phyloP scores from a whole-genome alignment of 306 rosid species.

The Cicer cuneatum region DNA sequence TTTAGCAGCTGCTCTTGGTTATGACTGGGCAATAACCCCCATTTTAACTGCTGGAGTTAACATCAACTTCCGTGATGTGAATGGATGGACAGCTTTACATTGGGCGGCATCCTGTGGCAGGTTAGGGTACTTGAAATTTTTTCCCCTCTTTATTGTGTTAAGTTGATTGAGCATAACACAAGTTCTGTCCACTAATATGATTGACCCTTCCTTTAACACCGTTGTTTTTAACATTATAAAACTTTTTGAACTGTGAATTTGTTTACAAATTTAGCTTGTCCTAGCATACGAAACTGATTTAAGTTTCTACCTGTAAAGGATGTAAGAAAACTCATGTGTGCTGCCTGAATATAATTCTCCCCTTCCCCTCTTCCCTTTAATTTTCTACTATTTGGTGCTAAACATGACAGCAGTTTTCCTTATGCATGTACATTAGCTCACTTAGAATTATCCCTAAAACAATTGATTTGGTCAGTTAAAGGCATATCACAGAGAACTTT shows the following conservation, averaged over 20 bases:
- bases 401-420: slow-evolving; percentile 10
- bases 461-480: slow-evolving; percentile 29
- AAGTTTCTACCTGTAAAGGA: slow-evolving; percentile 28
- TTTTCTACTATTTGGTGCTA: slow-evolving; percentile 28
- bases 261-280: slow-evolving; percentile 21
- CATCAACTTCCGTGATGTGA: slow-evolving; percentile 83
- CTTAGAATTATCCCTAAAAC: slow-evolving; percentile 28
- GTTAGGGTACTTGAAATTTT: slow-evolving; percentile 49
- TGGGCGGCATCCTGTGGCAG: slow-evolving; percentile 95
- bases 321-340: not conserved
- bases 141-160: slow-evolving; percentile 12
- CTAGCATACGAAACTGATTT: slow-evolving; percentile 27
- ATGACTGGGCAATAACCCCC: slow-evolving; percentile 83
- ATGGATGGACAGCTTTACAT: slow-evolving; percentile 93
- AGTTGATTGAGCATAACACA: slow-evolving; percentile 15
- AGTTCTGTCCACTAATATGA: slow-evolving; percentile 36
- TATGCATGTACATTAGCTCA: slow-evolving; percentile 19
- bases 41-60: slow-evolving; percentile 74
- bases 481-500: slow-evolving; percentile 18
- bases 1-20: slow-evolving; percentile 81
- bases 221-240: not conserved
- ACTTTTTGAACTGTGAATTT: slow-evolving; percentile 21
- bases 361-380: slow-evolving; percentile 2
- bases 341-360: slow-evolving; percentile 2
- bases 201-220: slow-evolving; percentile 6